Evolutionary conservation across 2,329 filamentous ascomycete species (phyloP).

Genomic region (Talaromyces islandicus): DNA sequence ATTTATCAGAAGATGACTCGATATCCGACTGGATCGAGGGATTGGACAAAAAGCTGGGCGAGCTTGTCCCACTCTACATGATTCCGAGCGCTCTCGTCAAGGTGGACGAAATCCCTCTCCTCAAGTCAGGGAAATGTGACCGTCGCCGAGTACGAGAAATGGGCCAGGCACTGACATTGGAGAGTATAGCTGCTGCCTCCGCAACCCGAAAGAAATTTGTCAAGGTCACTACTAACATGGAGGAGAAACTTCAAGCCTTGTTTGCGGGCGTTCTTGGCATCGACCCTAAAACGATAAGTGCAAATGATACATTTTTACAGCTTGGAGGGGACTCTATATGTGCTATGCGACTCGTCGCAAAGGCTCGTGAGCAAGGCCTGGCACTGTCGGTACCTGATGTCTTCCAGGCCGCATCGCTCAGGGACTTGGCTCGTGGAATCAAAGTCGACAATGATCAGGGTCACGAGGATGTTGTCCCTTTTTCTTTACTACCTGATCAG

Average conservation of each 20-base stretch:
- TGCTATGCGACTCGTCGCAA: conserved; percentile 16
- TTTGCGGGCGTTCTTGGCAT: conserved; percentile 19
- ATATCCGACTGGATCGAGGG: background rate
- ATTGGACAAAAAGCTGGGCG: background rate
- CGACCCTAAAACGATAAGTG: conserved; percentile 11
- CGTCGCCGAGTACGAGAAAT: background rate
- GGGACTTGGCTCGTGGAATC: background rate
- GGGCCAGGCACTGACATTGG: background rate
- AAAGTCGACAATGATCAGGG: background rate
- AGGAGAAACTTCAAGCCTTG: conserved; percentile 12
- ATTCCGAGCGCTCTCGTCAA: conserved; percentile 2
- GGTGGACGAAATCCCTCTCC: background rate
- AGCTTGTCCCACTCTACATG: conserved; percentile 4
- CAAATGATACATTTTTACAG: conserved; percentile 23
- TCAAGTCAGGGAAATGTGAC: conserved; percentile 6
- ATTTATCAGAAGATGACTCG: background rate
- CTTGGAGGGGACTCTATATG: conserved; percentile 20
- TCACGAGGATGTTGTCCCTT: background rate
- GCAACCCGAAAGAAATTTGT: background rate
- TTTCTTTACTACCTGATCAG: background rate
- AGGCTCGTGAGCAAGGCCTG: conserved; percentile 3
- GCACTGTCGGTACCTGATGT: conserved; percentile 4
- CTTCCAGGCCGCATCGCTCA: conserved; percentile 2
- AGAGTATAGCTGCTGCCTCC: conserved; percentile 14
- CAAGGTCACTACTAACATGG: conserved; percentile 7